Conservation (phyloP, 306 rosid species). For the Sindora glabra region DNA sequence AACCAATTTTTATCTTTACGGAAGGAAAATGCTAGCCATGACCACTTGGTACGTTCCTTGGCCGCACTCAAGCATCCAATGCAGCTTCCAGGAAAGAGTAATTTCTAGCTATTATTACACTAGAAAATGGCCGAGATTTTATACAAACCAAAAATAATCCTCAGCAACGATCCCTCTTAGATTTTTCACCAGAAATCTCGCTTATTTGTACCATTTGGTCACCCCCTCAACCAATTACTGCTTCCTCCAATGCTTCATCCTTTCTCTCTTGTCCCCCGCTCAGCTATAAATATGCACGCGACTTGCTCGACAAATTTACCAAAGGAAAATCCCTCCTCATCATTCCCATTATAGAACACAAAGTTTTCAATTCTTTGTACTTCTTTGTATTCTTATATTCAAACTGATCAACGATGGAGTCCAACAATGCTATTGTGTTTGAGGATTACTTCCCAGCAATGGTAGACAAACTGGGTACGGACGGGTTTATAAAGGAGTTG, state of each 20-base stretch:
- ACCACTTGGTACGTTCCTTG: slow-evolving; percentile 18
- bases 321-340: neutral
- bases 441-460: slow-evolving; percentile 67
- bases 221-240: slow-evolving; percentile 12
- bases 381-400: neutral
- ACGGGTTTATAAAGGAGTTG: slow-evolving; percentile 75
- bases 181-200: neutral
- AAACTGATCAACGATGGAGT: slow-evolving; percentile 24
- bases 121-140: neutral
- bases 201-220: slow-evolving; percentile 16
- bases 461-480: slow-evolving; percentile 61
- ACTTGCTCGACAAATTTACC: neutral
- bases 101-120: neutral
- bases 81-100: slow-evolving; percentile 62
- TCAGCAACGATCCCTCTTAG: neutral
- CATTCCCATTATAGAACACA: neutral
- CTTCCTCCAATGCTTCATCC: slow-evolving; percentile 10
- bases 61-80: slow-evolving; percentile 25
- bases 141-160: neutral
- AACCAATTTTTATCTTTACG: neutral
- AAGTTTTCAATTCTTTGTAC: too few species aligned
- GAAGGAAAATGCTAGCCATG: slow-evolving; percentile 13
- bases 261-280: neutral
- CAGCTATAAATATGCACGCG: slow-evolving; percentile 2
- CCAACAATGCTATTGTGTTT: slow-evolving; percentile 39